Base-by-base conservation (phyloP, 352 stramenopile species). In the Bremia lactucae region DNA sequence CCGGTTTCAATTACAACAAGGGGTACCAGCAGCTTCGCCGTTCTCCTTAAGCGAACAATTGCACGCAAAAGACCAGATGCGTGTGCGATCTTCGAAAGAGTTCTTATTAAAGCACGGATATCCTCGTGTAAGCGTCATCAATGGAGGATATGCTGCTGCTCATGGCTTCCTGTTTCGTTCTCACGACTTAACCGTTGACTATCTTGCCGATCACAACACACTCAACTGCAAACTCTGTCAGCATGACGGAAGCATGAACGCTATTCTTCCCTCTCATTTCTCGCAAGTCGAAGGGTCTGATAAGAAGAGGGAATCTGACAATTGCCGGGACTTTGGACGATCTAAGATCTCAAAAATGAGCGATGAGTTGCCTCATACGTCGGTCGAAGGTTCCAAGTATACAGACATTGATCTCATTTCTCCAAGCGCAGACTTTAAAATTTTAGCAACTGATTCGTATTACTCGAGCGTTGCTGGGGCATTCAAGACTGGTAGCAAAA, bases 91-190 rank as follows among this genome's bases (percentile, higher is more conserved):
- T 1, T 67, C 68, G 0, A 60, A 88, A 24, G 46, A 85, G 6
- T 85, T 88, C 36, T 68, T 92, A 14, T 63, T 72, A 6, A 83
- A 87, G 44, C 68, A 67, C 7, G 72, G 77, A 0, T 89, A 89
- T 31, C 65, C 77, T 2, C 71, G 75, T 26, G 72, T 92, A 18
- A 89, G 77, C 21, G 65, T 89, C 9, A 46, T 92, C 0, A 68
- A 85, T 25, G 74, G 76, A 15, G 79, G 79, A 8, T 91, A 84
- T 33, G 68, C 66, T 4, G 74, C 69, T 2, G 62, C 68, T 5
- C 79, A 91, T 29, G 54, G 50, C 0, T 39, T 71, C 18, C 46
- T 91, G 21, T 62, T 71, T 19, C 58, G 63, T 16, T 83, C 69
- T 5, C 58, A 55, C 16, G 57, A 60, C 18, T 79, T 79, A 34